A percentile compares a stretch with the other conserved stretches of the same genome.
Conservation (phyloP, 2,329 filamentous ascomycete species). For the Fusarium sp. region DNA sequence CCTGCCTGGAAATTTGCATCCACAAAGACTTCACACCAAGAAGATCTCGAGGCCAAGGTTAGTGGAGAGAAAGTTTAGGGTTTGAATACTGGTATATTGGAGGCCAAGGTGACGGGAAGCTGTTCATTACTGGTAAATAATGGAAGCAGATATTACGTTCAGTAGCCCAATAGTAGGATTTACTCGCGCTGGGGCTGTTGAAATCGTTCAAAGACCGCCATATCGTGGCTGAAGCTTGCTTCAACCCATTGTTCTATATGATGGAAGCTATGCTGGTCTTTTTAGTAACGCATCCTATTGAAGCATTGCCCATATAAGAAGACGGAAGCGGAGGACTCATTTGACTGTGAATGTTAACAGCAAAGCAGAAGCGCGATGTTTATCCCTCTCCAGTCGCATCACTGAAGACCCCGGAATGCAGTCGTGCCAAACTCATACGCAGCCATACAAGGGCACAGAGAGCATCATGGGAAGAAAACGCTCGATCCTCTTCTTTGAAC, state of each 20-base stretch:
- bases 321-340: not conserved
- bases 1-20: not conserved
- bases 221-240: not conserved
- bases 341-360: not conserved
- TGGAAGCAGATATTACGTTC: too few species aligned
- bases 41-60: too few species aligned
- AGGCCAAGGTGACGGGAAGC: too few species aligned
- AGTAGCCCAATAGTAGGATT: not conserved
- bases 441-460: not conserved
- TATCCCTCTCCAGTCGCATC: not conserved
- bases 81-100: too few species aligned
- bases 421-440: not conserved
- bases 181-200: not conserved
- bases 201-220: not conserved
- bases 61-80: too few species aligned
- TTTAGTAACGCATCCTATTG: not conserved
- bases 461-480: not conserved
- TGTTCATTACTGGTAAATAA: too few species aligned
- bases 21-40: not conserved
- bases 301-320: not conserved
- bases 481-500: not conserved
- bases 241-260: not conserved
- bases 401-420: not conserved
- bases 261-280: not conserved
- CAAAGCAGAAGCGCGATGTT: not conserved